phyloP scores from a whole-genome alignment of 164 flowering plant species.

The Platanus orientalis region DNA sequence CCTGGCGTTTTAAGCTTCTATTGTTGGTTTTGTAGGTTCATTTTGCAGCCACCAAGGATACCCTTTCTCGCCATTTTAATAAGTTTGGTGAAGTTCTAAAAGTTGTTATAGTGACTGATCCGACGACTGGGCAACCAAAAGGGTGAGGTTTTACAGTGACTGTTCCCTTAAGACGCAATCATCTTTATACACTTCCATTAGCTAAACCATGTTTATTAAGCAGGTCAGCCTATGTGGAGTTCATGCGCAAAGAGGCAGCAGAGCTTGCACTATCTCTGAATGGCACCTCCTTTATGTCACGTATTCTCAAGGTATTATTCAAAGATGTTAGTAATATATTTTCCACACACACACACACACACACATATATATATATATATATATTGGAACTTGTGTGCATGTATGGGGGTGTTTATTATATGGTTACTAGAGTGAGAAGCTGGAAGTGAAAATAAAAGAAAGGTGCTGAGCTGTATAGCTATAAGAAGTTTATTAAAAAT shows the following conservation, averaged over 20 bases:
- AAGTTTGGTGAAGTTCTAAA: constrained; percentile 94
- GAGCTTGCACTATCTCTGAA: constrained; percentile 80
- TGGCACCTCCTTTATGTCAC: constrained; percentile 95
- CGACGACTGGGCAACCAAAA: constrained; percentile 84
- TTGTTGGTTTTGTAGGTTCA: constrained; percentile 60
- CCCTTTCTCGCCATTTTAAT: constrained; percentile 84
- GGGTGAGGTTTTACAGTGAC: constrained; percentile 47
- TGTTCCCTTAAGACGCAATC: too few species aligned
- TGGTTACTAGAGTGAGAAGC: too few species aligned
- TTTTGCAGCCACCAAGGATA: constrained; percentile 94
- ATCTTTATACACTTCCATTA: neutral
- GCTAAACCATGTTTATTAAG: constrained; percentile 8
- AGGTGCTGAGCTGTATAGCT: too few species aligned
- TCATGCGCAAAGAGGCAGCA: constrained; percentile 78
- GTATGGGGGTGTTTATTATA: too few species aligned
- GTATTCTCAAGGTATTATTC: constrained; percentile 71
- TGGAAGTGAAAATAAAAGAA: too few species aligned
- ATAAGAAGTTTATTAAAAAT: too few species aligned
- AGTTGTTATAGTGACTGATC: constrained; percentile 76
- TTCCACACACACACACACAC: too few species aligned
- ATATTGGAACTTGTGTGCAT: too few species aligned
- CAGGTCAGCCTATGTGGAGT: constrained; percentile 93
- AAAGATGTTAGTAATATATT: too few species aligned
- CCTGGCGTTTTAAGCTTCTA: neutral
- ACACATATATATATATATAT: too few species aligned